These are phyloP conservation scores for Leccinellum albellum DNA, from an alignment of 768 basidiomycete species.

Conservation along the genomic window DNA sequence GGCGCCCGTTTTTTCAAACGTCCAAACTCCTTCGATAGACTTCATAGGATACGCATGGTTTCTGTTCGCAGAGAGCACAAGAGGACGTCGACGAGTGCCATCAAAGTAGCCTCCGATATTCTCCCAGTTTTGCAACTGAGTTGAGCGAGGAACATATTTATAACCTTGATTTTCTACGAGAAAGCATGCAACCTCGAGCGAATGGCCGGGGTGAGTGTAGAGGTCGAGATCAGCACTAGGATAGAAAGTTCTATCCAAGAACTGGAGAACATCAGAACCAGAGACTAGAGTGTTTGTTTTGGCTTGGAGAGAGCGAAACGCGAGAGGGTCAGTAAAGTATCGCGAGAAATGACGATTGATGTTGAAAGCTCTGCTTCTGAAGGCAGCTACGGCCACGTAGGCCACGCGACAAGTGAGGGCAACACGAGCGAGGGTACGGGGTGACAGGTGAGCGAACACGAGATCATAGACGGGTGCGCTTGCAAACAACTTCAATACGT, in stretches of 20 bases:
- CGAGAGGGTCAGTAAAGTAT: slow-evolving; percentile 35
- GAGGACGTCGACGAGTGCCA: slow-evolving; percentile 7
- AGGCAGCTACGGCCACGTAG: slow-evolving; percentile 16
- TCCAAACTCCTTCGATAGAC: slow-evolving; percentile 15
- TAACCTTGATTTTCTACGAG: slow-evolving; percentile 32
- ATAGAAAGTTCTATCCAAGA: slow-evolving; percentile 44
- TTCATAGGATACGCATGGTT: background rate
- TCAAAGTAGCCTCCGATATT: slow-evolving; percentile 14
- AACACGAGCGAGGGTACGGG: slow-evolving; percentile 22
- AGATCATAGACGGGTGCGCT: slow-evolving; percentile 22
- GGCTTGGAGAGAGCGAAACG: slow-evolving; percentile 43
- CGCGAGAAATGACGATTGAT: slow-evolving; percentile 34
- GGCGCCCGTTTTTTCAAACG: slow-evolving; percentile 18
- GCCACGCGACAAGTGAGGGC: slow-evolving; percentile 21
- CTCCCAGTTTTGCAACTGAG: slow-evolving; percentile 20
- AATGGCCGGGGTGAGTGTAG: slow-evolving; percentile 36
- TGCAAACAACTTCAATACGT: slow-evolving; percentile 4
- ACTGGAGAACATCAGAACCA: slow-evolving; percentile 52
- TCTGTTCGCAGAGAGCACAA: accelerated
- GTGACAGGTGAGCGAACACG: slow-evolving; percentile 20
- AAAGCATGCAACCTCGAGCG: slow-evolving; percentile 34
- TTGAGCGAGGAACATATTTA: slow-evolving; percentile 17
- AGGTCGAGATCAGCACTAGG: slow-evolving; percentile 50
- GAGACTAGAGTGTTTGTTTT: slow-evolving; percentile 46
- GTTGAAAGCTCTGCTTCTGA: slow-evolving; percentile 30